Base-by-base conservation (phyloP, 805 yeast species). In the Torulaspora indica region DNA sequence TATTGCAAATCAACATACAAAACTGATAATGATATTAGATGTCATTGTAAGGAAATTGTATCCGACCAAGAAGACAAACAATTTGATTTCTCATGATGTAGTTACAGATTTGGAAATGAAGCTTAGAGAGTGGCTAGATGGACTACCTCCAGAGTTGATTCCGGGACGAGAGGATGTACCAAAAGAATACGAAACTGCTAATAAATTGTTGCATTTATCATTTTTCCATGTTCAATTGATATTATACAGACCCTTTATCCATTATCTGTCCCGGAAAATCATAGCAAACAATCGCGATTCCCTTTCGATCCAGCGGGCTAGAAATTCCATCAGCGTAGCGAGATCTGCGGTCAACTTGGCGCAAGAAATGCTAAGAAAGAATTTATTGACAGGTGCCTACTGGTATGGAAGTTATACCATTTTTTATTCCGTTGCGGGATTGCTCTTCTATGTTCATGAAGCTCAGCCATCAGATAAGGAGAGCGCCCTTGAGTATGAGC, bases 351-450 rank as follows among this genome's bases (percentile, higher is more conserved):
- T 89, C 12, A 77, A 81, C 54, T 63, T 88, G 46, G 90, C 95
- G 0, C 79, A 85, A 54, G 88, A 83, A 50, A 79, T 89, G 86
- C 78, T 85, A 45, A 75, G 77, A 49, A 78, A 79, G 47, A 76
- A 83, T 48, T 70, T 85, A 55, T 69, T 89, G 46, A 79, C 85
- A 52, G 96, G 96, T 1, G 85, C 95, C 0, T 90, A 89, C 61
- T 88, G 96, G 96, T 89, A 87, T 58, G 82, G 93, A n/a, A 81
- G 85, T 62, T 89, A 89, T 63, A 88, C 96, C 0, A 83, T 89
- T n/a, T 89, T 89, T 61, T 89, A 86, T 62, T 81, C 95, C 1
- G 90, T 89, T 40, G 95, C 96, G 0, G 87, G 95, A 53, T 71
- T 89, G 55, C 80, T 87, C 5, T 89, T 84, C 59, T 89, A 88